Base-by-base conservation (phyloP, 2,329 filamentous ascomycete species). In the Trichoderma sp. region DNA sequence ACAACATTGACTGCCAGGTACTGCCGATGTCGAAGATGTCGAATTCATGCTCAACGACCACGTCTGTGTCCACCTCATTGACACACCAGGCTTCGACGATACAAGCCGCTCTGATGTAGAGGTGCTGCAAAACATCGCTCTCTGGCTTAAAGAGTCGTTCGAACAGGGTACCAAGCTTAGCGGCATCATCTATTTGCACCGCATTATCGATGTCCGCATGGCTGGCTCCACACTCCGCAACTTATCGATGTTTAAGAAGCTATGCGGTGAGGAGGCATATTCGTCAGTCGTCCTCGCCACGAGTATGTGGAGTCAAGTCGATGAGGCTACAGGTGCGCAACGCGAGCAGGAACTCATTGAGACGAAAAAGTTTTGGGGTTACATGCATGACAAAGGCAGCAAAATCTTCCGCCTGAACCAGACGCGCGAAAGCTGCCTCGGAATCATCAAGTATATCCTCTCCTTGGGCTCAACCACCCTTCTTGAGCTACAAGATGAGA, bases 361-460 rank as follows among this genome's bases (percentile, higher is more conserved):
- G n/a, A 53, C 45, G 2, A 0, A 0, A 2, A 21, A 53, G 2
- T 53, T 53, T 24, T 53, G 45, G 45, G 45, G 45, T 5, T 0
- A 24, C 11, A 53, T 53, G 45, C 45, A 53, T 21, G 0, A 53
- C 4, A 21, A 21, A 5, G n/a, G 45, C 9, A 53, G 45, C 11
- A 0, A 1, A 0, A 2, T 53, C n/a, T 53, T 53, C n/a, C 45
- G 45, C 3, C 9, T 53, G 0, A 0, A n/a, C n/a, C 45, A 2
- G 45, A 21, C 45, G n/a, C 45, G 45, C 9, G 45, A 53, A 1
- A 53, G n/a, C n/a, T 53, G n/a, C 45, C 45, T 53, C 9, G 11
- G 3, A 12, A 24, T 53, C 2, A 14, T 53, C 9, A 11, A 12
- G 45, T 12, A 53, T 24, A 53, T 53, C 11, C 2, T 53, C 45